Conservation (phyloP, 225 moss, liverwort and hornwort species). For the Pseudisothecium myosuroides region DNA sequence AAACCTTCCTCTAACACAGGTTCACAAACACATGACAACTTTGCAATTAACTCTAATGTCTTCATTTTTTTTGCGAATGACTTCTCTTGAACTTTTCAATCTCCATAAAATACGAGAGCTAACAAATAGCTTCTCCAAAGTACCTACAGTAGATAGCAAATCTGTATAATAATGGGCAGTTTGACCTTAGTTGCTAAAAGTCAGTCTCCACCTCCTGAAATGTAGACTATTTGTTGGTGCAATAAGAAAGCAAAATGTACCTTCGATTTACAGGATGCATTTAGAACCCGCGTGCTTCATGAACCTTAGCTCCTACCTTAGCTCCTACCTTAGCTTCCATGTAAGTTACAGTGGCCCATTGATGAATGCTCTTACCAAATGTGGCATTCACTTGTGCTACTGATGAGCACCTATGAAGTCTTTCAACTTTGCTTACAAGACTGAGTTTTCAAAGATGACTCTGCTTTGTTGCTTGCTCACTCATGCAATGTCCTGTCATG, state of each 20-base stretch:
- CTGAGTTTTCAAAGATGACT: not conserved
- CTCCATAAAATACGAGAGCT: too few species aligned
- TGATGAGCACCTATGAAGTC: not conserved
- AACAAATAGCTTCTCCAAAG: too few species aligned
- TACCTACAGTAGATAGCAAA: too few species aligned
- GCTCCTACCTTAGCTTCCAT: not conserved
- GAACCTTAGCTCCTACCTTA: too few species aligned
- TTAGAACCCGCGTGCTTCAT: fast-evolving
- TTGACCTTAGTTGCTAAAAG: too few species aligned
- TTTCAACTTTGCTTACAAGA: not conserved
- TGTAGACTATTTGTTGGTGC: not conserved
- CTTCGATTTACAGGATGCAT: not conserved
- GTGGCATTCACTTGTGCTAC: too few species aligned
- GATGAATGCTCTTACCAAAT: not conserved
- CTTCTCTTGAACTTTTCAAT: too few species aligned
- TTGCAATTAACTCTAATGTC: too few species aligned
- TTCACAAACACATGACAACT: too few species aligned
- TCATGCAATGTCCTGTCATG: not conserved
- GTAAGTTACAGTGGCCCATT: not conserved
- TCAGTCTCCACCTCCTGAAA: fast-evolving
- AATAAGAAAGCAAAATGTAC: not conserved
- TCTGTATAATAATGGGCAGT: too few species aligned
- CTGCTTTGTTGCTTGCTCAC: not conserved
- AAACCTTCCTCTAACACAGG: too few species aligned
- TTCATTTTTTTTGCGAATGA: too few species aligned